A percentile compares a stretch with the other conserved stretches of the same genome.
phyloP scores from a whole-genome alignment of 768 basidiomycete genomes.

The Cubamyces lactineus region DNA sequence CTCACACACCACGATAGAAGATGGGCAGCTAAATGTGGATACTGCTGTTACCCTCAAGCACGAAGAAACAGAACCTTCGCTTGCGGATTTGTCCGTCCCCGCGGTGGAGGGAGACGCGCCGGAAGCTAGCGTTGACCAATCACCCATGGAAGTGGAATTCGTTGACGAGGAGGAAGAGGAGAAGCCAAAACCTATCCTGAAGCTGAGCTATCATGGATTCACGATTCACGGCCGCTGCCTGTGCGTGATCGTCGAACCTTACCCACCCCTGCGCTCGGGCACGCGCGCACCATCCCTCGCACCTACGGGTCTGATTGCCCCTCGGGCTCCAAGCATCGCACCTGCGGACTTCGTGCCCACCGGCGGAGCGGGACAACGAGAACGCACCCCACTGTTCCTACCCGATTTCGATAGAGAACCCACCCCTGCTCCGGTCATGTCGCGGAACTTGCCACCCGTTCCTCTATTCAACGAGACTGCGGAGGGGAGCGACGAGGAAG shows the following conservation, averaged over 20 bases:
- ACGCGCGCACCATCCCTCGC: conserved; percentile 38
- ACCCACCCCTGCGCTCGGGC: conserved; percentile 53
- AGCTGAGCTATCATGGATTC: conserved; percentile 72
- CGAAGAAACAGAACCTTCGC: conserved; percentile 28
- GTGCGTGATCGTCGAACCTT: conserved; percentile 84
- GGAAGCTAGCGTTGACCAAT: neutral
- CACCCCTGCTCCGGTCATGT: conserved; percentile 40
- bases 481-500: conserved; percentile 37
- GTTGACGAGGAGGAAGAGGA: conserved; percentile 67
- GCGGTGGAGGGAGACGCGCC: neutral
- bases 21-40: neutral
- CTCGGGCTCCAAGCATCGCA: conserved; percentile 37
- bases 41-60: conserved; percentile 10
- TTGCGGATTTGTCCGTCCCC: neutral
- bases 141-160: conserved; percentile 27
- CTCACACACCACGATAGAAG: neutral
- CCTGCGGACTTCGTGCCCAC: conserved; percentile 36
- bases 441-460: conserved; percentile 42
- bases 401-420: conserved; percentile 59
- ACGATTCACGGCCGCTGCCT: conserved; percentile 72
- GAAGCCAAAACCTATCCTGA: conserved; percentile 69
- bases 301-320: conserved; percentile 33
- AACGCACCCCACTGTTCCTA: conserved; percentile 71
- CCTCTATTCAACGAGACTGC: conserved; percentile 42
- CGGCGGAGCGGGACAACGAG: conserved; percentile 39